Percentiles rank a stretch among this genome's conserved stretches.
Evolutionary conservation across 2,329 filamentous ascomycete species (phyloP).

Genomic region (Hypoxylon sp.): DNA sequence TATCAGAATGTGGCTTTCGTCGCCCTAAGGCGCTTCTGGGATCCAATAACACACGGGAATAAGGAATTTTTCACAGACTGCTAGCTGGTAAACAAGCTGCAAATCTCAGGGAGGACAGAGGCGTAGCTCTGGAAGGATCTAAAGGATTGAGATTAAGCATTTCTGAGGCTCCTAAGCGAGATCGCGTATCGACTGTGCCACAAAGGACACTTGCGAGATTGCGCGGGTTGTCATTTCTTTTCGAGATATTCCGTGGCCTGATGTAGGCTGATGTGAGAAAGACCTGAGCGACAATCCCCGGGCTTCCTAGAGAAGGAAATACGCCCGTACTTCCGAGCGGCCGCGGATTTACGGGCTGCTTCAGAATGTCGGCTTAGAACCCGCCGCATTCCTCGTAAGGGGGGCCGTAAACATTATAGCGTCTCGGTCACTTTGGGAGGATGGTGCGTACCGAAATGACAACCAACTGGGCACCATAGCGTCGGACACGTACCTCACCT

Average conservation of each 20-base stretch:
- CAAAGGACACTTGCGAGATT: not conserved
- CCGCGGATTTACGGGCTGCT: conserved; percentile 5
- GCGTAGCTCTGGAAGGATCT: conserved; percentile 3
- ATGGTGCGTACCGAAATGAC: not conserved
- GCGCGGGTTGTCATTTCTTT: conserved; percentile 3
- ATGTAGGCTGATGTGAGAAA: conserved; percentile 26
- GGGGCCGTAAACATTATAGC: not conserved
- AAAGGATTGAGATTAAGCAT: conserved; percentile 4
- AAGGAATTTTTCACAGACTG: not conserved
- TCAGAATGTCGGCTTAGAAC: not conserved
- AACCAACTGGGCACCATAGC: not conserved
- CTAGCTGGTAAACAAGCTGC: no score
- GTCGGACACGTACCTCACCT: not conserved
- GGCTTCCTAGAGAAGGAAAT: not conserved
- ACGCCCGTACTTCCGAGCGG: conserved; percentile 17
- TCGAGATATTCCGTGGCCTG: conserved; percentile 10
- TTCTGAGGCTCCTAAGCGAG: not conserved
- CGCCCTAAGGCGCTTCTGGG: not conserved
- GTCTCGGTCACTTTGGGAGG: not conserved
- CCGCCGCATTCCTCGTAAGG: conserved; percentile 1
- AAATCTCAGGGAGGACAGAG: no score
- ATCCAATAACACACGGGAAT: not conserved
- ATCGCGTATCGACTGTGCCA: conserved; percentile 4
- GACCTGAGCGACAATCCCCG: not conserved
- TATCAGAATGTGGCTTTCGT: conserved; percentile 2